A percentile compares a stretch with the other conserved stretches of the same genome.
Evolutionary conservation across 768 basidiomycete genomes (phyloP).

Genomic region (Collybia nuda): DNA sequence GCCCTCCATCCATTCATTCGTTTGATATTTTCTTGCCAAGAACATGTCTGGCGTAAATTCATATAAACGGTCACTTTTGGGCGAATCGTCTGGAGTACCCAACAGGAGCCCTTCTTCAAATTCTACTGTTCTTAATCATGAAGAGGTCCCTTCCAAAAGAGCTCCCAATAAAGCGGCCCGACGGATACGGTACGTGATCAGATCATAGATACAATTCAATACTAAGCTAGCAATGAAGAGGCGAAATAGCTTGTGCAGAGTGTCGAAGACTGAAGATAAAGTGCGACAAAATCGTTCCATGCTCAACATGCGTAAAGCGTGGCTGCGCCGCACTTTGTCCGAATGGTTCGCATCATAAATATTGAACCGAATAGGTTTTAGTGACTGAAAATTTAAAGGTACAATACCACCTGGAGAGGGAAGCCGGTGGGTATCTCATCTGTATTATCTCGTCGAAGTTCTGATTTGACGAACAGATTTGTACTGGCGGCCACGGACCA

Average conservation of each 20-base stretch:
- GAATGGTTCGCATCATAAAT: conserved; percentile 36
- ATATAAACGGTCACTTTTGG: neutral
- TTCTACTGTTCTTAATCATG: no score
- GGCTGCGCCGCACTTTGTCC: conserved; percentile 52
- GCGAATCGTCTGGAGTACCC: neutral
- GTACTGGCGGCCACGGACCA: conserved; percentile 54
- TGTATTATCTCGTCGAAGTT: neutral
- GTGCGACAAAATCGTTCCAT: conserved; percentile 39
- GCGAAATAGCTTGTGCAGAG: conserved; percentile 44
- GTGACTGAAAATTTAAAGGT: conserved; percentile 26
- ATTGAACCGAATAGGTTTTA: neutral
- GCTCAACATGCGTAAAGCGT: conserved; percentile 51
- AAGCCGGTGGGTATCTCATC: conserved; percentile 36
- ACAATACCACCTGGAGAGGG: conserved; percentile 57
- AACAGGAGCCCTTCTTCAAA: neutral
- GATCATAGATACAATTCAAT: no score
- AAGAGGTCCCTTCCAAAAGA: neutral
- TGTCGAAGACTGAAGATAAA: conserved; percentile 44
- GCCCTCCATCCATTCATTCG: no score
- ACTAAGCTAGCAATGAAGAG: conserved; percentile 17
- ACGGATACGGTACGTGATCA: conserved; percentile 30
- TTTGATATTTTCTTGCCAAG: no score
- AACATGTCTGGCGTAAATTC: conserved; percentile 5
- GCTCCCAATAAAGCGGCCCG: conserved; percentile 35
- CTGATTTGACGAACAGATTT: conserved; percentile 31